Conservation (phyloP, 257 asterid species). For the Rehmannia glutinosa region DNA sequence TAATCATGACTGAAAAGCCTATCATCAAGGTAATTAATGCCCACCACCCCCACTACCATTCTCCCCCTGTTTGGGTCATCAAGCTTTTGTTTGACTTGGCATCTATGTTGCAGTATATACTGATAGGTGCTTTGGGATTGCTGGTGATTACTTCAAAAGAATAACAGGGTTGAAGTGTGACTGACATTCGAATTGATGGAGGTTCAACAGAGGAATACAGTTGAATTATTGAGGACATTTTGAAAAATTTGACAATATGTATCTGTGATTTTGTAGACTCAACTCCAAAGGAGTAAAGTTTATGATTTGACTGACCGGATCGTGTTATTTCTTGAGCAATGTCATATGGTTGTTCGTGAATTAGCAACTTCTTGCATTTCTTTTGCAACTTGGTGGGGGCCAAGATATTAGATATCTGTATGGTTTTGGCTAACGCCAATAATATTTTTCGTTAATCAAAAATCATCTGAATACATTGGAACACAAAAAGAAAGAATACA, state of each 20-base stretch:
- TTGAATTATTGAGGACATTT: slow-evolving; percentile 6
- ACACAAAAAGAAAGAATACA: not conserved
- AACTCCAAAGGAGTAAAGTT: not conserved
- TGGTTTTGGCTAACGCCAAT: not conserved
- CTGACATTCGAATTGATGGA: not conserved
- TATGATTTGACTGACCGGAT: slow-evolving; percentile 6
- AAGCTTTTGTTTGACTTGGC: slow-evolving; percentile 1
- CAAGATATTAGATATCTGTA: no score
- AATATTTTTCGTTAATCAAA: no score
- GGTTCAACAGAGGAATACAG: not conserved
- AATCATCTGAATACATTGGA: not conserved
- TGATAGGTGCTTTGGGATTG: slow-evolving; percentile 90
- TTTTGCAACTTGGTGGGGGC: not conserved
- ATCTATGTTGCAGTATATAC: slow-evolving; percentile 60
- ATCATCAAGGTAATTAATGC: slow-evolving; percentile 93
- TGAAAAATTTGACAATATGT: slow-evolving; percentile 9
- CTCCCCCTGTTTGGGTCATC: not conserved
- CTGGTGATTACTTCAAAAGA: slow-evolving; percentile 95
- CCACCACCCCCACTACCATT: not conserved
- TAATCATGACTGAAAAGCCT: slow-evolving; percentile 98
- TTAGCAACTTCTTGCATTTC: not conserved
- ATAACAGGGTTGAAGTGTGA: slow-evolving; percentile 19
- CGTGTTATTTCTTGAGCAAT: not conserved
- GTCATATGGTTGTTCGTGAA: not conserved
- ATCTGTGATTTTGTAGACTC: slow-evolving; percentile 17